phyloP scores from a whole-genome alignment of 305 asterid genomes.

The Petunia hybrid region DNA sequence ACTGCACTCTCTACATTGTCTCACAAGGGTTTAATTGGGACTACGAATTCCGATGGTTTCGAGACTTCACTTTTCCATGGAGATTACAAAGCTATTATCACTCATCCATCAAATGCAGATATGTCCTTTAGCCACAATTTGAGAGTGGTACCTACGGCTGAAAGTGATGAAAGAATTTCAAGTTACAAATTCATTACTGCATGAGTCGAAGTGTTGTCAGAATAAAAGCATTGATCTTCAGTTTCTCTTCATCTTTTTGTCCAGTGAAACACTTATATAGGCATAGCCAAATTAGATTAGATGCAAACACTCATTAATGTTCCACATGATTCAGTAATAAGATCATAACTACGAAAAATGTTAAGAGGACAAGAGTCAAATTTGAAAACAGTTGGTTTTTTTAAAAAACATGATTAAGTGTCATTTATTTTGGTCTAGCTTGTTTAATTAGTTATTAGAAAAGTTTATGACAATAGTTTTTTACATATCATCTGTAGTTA shows the following conservation, averaged over 20 bases:
- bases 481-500: too few relatives aligned
- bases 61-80: slow-evolving; percentile 64
- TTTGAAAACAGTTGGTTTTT: too few relatives aligned
- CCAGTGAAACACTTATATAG: background rate
- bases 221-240: background rate
- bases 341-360: too few relatives aligned
- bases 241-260: background rate
- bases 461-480: too few relatives aligned
- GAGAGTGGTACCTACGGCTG: slow-evolving; percentile 31
- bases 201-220: background rate
- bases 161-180: background rate
- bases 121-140: slow-evolving; percentile 33
- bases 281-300: background rate
- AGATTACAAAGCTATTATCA: slow-evolving; percentile 52
- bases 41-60: slow-evolving; percentile 60
- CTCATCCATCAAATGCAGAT: slow-evolving; percentile 28
- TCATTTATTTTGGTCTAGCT: too few relatives aligned
- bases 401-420: too few relatives aligned
- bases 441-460: too few relatives aligned
- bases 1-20: slow-evolving; percentile 31
- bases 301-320: too few relatives aligned
- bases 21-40: slow-evolving; percentile 36
- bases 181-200: background rate
- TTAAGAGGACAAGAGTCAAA: too few relatives aligned
- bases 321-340: background rate